Percentiles rank a stretch among this genome's conserved stretches.
phyloP scores from a whole-genome alignment of 768 basidiomycete species.

The Leccinum rimulosum region DNA sequence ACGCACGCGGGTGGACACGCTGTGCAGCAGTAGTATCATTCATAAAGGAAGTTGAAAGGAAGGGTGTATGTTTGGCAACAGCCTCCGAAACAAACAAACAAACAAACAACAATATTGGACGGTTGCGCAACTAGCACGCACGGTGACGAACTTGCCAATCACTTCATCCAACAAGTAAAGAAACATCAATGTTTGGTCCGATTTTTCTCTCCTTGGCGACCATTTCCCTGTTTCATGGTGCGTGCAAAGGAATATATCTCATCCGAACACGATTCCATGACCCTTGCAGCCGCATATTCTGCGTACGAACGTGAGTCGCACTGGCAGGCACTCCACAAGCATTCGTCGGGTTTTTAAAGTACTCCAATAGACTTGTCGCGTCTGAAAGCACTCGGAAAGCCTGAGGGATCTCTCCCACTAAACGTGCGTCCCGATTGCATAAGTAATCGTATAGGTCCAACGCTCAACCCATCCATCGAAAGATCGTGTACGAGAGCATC shows the following conservation, averaged over 20 bases:
- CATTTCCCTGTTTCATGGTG: slow-evolving; percentile 55
- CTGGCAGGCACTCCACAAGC: slow-evolving; percentile 18
- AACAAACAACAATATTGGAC: background rate
- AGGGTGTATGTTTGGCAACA: slow-evolving; percentile 14
- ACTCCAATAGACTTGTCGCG: slow-evolving; percentile 61
- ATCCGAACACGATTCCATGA: background rate
- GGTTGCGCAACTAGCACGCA: no score
- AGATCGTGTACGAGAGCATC: slow-evolving; percentile 71
- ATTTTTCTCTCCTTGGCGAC: slow-evolving; percentile 46
- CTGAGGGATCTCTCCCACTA: slow-evolving; percentile 61
- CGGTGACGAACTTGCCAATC: background rate
- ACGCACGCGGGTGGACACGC: no score
- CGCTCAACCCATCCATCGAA: slow-evolving; percentile 1
- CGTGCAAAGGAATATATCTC: slow-evolving; percentile 9
- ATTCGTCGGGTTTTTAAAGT: background rate
- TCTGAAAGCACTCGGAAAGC: slow-evolving; percentile 70
- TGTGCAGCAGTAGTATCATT: background rate
- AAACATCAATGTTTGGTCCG: slow-evolving; percentile 42
- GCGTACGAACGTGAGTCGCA: slow-evolving; percentile 68
- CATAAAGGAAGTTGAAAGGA: no score
- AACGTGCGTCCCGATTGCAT: slow-evolving; percentile 44
- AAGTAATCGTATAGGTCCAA: background rate
- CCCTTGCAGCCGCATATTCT: slow-evolving; percentile 65
- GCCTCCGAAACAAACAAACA: slow-evolving; percentile 4
- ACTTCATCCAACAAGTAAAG: background rate